A percentile compares a stretch with the other conserved stretches of the same genome.
phyloP scores from a whole-genome alignment of 2,329 filamentous ascomycete species.

The Talaromyces piceae region DNA sequence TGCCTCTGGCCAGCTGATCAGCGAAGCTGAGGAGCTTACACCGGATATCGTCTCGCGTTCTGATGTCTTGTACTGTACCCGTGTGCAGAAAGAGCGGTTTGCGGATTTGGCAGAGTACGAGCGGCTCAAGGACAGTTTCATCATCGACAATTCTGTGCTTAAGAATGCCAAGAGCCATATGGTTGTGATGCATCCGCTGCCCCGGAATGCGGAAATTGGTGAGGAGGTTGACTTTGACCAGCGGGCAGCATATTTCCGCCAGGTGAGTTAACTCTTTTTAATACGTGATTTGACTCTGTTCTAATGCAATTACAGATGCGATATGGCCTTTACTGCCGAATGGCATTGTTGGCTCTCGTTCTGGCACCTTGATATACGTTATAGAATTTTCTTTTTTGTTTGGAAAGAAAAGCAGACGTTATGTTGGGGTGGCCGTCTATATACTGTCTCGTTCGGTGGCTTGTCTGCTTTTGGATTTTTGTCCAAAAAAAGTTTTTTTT shows the following conservation, averaged over 20 bases:
- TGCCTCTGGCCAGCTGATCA: slow-evolving; percentile 65
- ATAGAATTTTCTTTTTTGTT: background rate
- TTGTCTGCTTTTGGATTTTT: slow-evolving; percentile 6
- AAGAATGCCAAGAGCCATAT: slow-evolving; percentile 88
- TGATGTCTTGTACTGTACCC: slow-evolving; percentile 94
- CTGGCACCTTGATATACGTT: slow-evolving; percentile 50
- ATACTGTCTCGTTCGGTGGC: background rate
- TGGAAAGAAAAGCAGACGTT: slow-evolving; percentile 4
- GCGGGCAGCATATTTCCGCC: slow-evolving; percentile 94
- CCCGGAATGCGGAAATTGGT: slow-evolving; percentile 84
- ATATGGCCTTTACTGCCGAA: slow-evolving; percentile 95
- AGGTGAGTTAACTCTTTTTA: slow-evolving; percentile 57
- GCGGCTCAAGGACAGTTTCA: slow-evolving; percentile 75
- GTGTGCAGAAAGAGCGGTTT: slow-evolving; percentile 95
- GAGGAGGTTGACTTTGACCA: slow-evolving; percentile 98
- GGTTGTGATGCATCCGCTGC: slow-evolving; percentile 92
- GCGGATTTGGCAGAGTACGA: slow-evolving; percentile 74
- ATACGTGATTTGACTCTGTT: slow-evolving; percentile 6
- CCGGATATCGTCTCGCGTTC: slow-evolving; percentile 77
- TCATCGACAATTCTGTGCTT: slow-evolving; percentile 83
- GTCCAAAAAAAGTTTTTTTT: slow-evolving; percentile 9
- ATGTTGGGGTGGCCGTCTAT: background rate
- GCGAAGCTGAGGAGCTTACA: slow-evolving; percentile 71
- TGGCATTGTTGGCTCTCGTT: slow-evolving; percentile 92
- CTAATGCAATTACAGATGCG: slow-evolving; percentile 66